phyloP scores from a whole-genome alignment of 306 rosid species.

The Prunus mira region DNA sequence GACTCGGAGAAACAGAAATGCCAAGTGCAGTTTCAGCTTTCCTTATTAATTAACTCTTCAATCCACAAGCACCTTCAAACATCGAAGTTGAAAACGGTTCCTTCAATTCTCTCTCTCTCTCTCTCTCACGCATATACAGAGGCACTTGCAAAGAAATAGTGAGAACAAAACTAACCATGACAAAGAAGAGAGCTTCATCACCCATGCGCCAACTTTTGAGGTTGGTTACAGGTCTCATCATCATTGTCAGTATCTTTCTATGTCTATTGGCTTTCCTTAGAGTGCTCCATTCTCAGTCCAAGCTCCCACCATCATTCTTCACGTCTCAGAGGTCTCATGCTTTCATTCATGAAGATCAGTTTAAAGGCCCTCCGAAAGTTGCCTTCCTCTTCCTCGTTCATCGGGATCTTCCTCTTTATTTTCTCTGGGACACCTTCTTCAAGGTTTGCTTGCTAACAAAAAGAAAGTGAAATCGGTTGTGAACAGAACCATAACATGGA shows the following conservation, averaged over 20 bases:
- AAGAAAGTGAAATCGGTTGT: background rate
- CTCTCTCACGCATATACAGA: background rate
- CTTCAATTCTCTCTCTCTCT: background rate
- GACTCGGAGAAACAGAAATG: conserved; percentile 11
- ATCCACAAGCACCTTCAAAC: background rate
- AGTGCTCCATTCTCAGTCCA: conserved; percentile 17
- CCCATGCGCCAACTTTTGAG: background rate
- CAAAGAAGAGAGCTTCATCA: conserved; percentile 23
- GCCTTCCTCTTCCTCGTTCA: conserved; percentile 21
- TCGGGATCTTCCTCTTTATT: conserved; percentile 25
- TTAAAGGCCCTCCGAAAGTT: conserved; percentile 22
- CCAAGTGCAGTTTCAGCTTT: background rate
- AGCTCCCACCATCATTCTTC: conserved; percentile 12
- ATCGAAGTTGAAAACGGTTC: background rate
- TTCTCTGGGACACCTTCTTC: conserved; percentile 27
- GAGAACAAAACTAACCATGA: conserved; percentile 10
- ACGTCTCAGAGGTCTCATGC: background rate
- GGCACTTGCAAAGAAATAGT: background rate
- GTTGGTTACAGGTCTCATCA: background rate
- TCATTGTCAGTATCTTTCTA: conserved; percentile 3
- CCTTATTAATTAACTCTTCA: background rate
- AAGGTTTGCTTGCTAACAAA: conserved; percentile 13
- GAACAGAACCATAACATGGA: background rate
- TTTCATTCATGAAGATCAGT: background rate
- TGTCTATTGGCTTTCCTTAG: conserved; percentile 20